A percentile compares a stretch with the other conserved stretches of the same genome.
Conservation (phyloP, 768 basidiomycete genomes). For the Ephemerocybe angulata region DNA sequence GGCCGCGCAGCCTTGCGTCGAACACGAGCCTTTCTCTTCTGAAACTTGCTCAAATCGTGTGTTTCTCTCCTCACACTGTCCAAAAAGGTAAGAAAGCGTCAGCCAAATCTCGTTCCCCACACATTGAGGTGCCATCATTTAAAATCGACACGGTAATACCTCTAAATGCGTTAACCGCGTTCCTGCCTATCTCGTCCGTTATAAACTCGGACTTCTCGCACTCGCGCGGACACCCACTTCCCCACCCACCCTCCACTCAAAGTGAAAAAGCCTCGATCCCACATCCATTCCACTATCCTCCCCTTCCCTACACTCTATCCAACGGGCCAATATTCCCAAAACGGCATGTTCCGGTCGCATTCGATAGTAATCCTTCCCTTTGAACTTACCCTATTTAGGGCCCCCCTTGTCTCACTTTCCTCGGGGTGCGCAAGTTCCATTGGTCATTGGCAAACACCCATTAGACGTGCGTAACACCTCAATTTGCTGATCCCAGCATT, state of each 20-base stretch:
- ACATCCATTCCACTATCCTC: slow-evolving; percentile 11
- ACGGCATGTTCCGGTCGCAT: slow-evolving; percentile 42
- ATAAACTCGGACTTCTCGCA: slow-evolving; percentile 15
- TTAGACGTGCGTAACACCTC: slow-evolving; percentile 35
- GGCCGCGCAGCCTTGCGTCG: slow-evolving; percentile 19
- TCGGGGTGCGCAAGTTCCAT: slow-evolving; percentile 22
- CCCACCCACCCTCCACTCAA: slow-evolving; percentile 9
- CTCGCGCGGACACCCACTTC: background rate
- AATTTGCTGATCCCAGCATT: slow-evolving; percentile 33
- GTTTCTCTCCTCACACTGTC: slow-evolving; percentile 21
- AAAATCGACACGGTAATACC: slow-evolving; percentile 18
- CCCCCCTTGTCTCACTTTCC: slow-evolving; percentile 42
- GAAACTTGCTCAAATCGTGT: slow-evolving; percentile 21
- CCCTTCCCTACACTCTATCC: slow-evolving; percentile 21
- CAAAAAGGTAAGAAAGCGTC: slow-evolving; percentile 23
- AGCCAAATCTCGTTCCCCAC: slow-evolving; percentile 6
- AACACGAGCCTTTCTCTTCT: slow-evolving; percentile 20
- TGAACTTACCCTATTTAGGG: slow-evolving; percentile 50
- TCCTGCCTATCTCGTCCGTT: slow-evolving; percentile 24
- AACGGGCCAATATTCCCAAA: slow-evolving; percentile 29
- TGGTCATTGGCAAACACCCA: slow-evolving; percentile 23
- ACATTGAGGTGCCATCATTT: slow-evolving; percentile 22
- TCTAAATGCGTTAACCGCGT: slow-evolving; percentile 27
- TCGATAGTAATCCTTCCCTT: slow-evolving; percentile 35
- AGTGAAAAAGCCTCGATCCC: slow-evolving; percentile 12